Percentiles rank a stretch among this genome's conserved stretches.
phyloP scores from a whole-genome alignment of 257 asterid genomes.

The Leonotis leonurus region DNA sequence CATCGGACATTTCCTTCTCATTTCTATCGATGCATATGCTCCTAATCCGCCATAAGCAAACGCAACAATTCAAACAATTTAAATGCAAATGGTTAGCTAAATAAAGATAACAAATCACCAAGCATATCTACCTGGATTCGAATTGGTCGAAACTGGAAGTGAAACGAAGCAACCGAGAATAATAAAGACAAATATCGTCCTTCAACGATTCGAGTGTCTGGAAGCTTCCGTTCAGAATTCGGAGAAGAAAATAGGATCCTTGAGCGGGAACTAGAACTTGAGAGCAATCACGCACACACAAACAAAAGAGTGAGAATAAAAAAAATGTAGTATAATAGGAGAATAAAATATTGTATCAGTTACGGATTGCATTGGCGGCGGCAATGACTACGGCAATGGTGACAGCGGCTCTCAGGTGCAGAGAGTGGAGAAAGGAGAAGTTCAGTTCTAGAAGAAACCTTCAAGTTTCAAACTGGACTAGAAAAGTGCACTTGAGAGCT shows the following conservation, averaged over 20 bases:
- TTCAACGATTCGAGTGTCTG: constrained; percentile 50
- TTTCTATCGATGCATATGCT: constrained; percentile 9
- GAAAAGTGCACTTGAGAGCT: no score
- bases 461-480: no score
- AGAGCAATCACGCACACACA: constrained; percentile 3
- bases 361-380: constrained; percentile 32
- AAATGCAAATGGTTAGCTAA: background rate
- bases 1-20: constrained; percentile 40
- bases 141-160: constrained; percentile 23
- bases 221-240: constrained; percentile 49
- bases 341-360: background rate
- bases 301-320: background rate
- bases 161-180: constrained; percentile 30
- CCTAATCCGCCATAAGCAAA: constrained; percentile 14
- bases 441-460: no score
- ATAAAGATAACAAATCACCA: background rate
- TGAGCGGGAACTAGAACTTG: constrained; percentile 48
- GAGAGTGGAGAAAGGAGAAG: no score
- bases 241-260: constrained; percentile 49
- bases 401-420: no score
- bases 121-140: constrained; percentile 34
- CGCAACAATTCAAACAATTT: background rate
- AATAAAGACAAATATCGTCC: constrained; percentile 35
- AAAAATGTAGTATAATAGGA: background rate
- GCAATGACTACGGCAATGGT: no score